Conservation (phyloP, 2,329 filamentous ascomycete genomes). For the Chalara sp. region DNA sequence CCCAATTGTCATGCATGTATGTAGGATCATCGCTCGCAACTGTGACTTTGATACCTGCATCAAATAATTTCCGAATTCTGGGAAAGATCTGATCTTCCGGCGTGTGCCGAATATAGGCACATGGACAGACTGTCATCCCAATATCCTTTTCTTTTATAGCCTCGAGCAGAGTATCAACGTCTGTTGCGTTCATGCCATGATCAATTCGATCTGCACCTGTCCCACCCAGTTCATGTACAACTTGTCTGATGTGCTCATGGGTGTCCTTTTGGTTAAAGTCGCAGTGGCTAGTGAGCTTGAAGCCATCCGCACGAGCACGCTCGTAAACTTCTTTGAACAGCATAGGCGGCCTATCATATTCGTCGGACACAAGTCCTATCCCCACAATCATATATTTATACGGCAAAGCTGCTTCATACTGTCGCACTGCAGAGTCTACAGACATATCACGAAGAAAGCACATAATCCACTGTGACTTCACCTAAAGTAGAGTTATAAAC, state of each 20-base stretch:
- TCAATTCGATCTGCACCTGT: slow-evolving; percentile 61
- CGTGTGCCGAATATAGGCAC: slow-evolving; percentile 56
- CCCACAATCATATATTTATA: slow-evolving; percentile 35
- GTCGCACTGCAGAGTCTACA: slow-evolving; percentile 42
- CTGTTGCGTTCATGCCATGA: slow-evolving; percentile 56
- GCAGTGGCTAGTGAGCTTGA: slow-evolving; percentile 61
- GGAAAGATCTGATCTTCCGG: slow-evolving; percentile 33
- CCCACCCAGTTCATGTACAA: slow-evolving; percentile 43
- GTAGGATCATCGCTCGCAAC: slow-evolving; percentile 40
- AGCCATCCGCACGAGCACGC: slow-evolving; percentile 42
- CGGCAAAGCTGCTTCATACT: slow-evolving; percentile 33
- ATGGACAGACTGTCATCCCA: slow-evolving; percentile 64
- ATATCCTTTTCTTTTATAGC: slow-evolving; percentile 31
- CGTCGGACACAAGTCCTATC: slow-evolving; percentile 59
- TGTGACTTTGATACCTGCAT: slow-evolving; percentile 35
- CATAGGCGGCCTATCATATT: slow-evolving; percentile 44
- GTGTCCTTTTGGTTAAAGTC: slow-evolving; percentile 61
- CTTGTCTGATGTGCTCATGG: slow-evolving; percentile 49
- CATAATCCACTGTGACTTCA: slow-evolving; percentile 52
- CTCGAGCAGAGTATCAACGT: slow-evolving; percentile 48
- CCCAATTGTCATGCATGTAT: slow-evolving; percentile 43
- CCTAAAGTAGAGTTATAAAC: not conserved
- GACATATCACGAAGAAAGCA: slow-evolving; percentile 67
- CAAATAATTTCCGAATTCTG: slow-evolving; percentile 33
- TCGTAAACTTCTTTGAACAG: slow-evolving; percentile 55